Evolutionary conservation across 192 early-diverging fungal genomes (phyloP).

Genomic region (Podochytrium sp.): DNA sequence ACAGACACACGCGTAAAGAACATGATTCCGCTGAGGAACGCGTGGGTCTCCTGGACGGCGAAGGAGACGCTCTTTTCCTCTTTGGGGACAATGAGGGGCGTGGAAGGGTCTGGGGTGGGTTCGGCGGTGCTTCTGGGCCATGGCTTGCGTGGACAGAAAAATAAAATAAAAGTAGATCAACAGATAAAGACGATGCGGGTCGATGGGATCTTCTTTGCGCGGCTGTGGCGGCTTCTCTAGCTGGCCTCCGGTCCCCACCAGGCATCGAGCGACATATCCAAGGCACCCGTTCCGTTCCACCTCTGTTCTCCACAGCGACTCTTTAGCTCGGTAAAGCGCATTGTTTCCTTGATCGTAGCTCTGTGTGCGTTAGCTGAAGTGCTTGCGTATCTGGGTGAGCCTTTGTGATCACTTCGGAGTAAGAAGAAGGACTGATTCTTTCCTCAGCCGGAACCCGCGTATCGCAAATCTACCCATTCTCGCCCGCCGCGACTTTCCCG

Average conservation of each 20-base stretch:
- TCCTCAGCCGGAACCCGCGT: slow-evolving; percentile 60
- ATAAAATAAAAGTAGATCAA: too few species aligned
- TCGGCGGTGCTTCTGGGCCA: too few species aligned
- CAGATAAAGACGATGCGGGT: too few species aligned
- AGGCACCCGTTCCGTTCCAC: neutral
- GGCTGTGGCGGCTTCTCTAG: slow-evolving; percentile 6
- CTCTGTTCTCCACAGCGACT: neutral
- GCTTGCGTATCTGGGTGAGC: neutral
- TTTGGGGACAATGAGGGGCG: too few species aligned
- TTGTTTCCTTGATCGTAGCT: too few species aligned
- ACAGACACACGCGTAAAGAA: slow-evolving; percentile 39
- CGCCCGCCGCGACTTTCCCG: slow-evolving; percentile 61
- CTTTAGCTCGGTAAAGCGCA: too few species aligned
- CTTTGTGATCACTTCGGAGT: neutral
- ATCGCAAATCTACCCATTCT: slow-evolving; percentile 75
- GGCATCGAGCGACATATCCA: neutral
- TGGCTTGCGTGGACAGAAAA: too few species aligned
- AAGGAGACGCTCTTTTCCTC: slow-evolving; percentile 24
- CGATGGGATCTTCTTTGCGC: neutral
- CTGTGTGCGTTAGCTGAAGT: slow-evolving; percentile 5
- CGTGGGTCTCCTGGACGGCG: slow-evolving; percentile 24
- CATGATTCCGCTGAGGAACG: slow-evolving; percentile 35
- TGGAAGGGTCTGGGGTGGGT: too few species aligned
- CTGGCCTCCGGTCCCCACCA: neutral
- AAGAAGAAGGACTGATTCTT: neutral